Evolutionary conservation across 805 yeast species (phyloP), one percentile per base, ranked within the genome.

Genomic region (Metschnikowia borealis): DNA sequence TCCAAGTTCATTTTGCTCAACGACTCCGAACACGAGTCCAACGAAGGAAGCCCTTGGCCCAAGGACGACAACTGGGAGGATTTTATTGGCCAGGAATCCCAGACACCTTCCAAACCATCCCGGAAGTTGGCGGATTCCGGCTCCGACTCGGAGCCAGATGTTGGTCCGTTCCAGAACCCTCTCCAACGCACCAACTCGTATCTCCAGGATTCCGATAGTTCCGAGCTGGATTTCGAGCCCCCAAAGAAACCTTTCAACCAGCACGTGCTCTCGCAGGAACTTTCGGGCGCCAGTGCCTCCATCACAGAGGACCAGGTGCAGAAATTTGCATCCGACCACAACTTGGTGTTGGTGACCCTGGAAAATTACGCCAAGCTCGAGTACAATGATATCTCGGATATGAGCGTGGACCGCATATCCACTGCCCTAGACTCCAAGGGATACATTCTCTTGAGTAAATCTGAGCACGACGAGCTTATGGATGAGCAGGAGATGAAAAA

Each of bases 401-500:
- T 67, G 41, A 44, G 61, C n/a, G 56, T 62, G 6, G 67, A 65
- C 3, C 60, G 62, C 31, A 46, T 71, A 6, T 53, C 56, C 20
- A 55, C 60, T 6, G 46, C 61, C 20, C 61, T 59, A 2, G 56
- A 63, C 31, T 55, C 53, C 13, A 63, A 58, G 49, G 75, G 72
- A 8, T 62, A 54, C 40, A 65, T 66, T 13, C 46, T 69, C 15
- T 45, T 73, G 23, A 59, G 60, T 17, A 52, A 57, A 38, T 41
- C 57, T n/a, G 69, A 69, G 38, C 64, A 69, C 47, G 60, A 61
- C 11, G 56, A 53, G 2, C 62, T 71, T 26, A 18, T 61, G 26
- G 63, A 62, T 50, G 77, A 71, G 50, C 56, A 62, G 15, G 70
- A 66, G 44, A 71, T 73, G 77, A 59, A 58, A 46, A 58, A 57